A percentile compares a stretch with the other conserved stretches of the same genome.
Evolutionary conservation across 2,329 filamentous ascomycete species (phyloP).

Genomic region (Stemphylium beticola): DNA sequence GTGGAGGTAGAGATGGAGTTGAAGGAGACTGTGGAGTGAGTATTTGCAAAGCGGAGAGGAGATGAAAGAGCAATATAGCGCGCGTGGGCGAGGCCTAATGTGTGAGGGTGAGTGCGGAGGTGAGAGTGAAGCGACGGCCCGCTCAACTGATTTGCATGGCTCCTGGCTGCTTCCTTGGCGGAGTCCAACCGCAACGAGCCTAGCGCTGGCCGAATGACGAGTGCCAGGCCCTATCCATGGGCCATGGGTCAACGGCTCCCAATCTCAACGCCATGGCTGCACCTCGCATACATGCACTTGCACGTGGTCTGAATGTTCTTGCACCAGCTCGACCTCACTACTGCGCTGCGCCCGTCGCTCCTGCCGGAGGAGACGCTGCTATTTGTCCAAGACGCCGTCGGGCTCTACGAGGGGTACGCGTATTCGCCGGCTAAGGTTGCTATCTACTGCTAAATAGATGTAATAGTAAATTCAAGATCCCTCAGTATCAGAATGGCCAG

Average conservation of each 20-base stretch:
- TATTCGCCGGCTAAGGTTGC: conserved; percentile 8
- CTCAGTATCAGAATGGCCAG: conserved; percentile 92
- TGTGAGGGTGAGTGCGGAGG: conserved; percentile 17
- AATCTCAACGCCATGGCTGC: conserved; percentile 17
- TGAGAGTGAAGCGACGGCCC: conserved; percentile 28
- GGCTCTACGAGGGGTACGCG: conserved; percentile 92
- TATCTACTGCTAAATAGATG: conserved; percentile 17
- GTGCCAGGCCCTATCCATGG: conserved; percentile 22
- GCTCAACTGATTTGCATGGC: conserved; percentile 18
- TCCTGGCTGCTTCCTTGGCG: conserved; percentile 16
- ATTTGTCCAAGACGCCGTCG: conserved; percentile 97
- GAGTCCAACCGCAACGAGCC: conserved; percentile 7
- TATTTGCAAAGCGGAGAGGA: conserved; percentile 13
- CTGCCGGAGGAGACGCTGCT: conserved; percentile 92
- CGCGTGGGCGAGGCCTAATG: conserved; percentile 5
- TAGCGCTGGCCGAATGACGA: conserved; percentile 28
- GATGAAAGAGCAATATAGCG: background rate
- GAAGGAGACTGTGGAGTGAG: conserved; percentile 22
- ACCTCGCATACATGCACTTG: conserved; percentile 19
- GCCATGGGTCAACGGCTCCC: conserved; percentile 8
- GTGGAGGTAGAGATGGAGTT: background rate
- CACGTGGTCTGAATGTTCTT: conserved; percentile 82
- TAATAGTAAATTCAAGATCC: conserved; percentile 88
- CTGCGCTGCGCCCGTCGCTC: conserved; percentile 89
- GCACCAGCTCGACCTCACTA: conserved; percentile 93